Evolutionary conservation across 208 protist species (phyloP).

Genomic region (Acanthamoeba castellanii): DNA sequence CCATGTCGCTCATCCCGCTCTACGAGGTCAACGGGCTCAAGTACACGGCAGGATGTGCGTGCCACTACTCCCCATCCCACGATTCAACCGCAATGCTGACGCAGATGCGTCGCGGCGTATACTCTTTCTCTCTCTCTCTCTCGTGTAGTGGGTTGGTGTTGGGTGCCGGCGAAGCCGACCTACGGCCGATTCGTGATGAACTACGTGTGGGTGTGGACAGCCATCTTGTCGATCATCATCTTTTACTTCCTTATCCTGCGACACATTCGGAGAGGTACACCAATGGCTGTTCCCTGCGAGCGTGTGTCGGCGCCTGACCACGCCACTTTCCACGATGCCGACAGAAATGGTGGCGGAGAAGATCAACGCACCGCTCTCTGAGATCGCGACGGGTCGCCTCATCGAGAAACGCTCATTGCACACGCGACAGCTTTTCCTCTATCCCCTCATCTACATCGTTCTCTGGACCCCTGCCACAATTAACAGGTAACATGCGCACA

Average conservation of each 20-base stretch:
- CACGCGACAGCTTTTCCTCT: constrained; percentile 10
- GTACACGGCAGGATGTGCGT: not conserved
- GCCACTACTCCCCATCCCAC: not conserved
- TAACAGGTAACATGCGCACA: not conserved
- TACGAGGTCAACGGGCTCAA: not conserved
- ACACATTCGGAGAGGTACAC: not conserved
- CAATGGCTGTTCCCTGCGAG: not conserved
- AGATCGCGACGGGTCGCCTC: not conserved
- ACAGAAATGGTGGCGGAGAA: constrained; percentile 31
- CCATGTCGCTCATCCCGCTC: constrained; percentile 25
- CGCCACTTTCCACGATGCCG: not conserved
- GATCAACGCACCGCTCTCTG: not conserved
- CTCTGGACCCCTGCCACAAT: constrained; percentile 33
- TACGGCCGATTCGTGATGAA: constrained; percentile 42
- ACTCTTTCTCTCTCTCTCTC: not conserved
- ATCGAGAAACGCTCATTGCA: not conserved
- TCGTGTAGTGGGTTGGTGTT: constrained; percentile 25
- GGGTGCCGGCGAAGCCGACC: not conserved
- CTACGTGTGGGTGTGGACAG: constrained; percentile 33
- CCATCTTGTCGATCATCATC: not conserved
- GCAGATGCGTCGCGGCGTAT: not conserved
- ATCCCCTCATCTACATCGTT: constrained; percentile 36
- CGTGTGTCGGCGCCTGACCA: not conserved
- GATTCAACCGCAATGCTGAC: not conserved
- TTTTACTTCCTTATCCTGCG: constrained; percentile 2